Percentiles rank a stretch among this genome's conserved stretches.
Evolutionary conservation across 257 asterid species (phyloP).

Genomic region (Dorcoceras hygrometricum): DNA sequence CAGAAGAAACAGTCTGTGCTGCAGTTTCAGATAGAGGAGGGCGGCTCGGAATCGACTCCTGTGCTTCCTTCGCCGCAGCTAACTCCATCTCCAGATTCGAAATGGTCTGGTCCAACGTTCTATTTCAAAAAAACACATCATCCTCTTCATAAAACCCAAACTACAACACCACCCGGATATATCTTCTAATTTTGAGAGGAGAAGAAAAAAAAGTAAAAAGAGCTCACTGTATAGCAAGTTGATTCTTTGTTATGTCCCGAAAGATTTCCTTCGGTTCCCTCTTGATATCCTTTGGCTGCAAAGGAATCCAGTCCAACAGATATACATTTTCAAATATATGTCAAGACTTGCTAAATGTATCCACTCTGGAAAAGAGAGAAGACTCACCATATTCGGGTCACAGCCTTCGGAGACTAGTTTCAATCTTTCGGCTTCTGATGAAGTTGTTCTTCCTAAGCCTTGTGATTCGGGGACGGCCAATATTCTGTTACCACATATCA

Average conservation of each 20-base stretch:
- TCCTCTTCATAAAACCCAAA: slow-evolving; percentile 2
- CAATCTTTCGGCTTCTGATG: slow-evolving; percentile 60
- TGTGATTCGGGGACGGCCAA: slow-evolving; percentile 61
- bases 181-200: too few species aligned
- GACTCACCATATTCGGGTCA: slow-evolving; percentile 66
- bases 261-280: slow-evolving; percentile 45
- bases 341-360: not conserved
- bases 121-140: slow-evolving; percentile 21
- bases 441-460: slow-evolving; percentile 58
- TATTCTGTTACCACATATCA: slow-evolving; percentile 41
- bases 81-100: slow-evolving; percentile 78
- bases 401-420: slow-evolving; percentile 78
- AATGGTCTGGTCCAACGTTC: slow-evolving; percentile 76
- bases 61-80: slow-evolving; percentile 80
- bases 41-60: slow-evolving; percentile 62
- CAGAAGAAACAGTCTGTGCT: slow-evolving; percentile 31
- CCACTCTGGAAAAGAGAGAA: slow-evolving; percentile 2
- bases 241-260: slow-evolving; percentile 57
- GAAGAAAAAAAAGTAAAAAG: too few species aligned
- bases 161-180: not conserved
- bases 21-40: slow-evolving; percentile 61
- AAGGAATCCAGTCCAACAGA: slow-evolving; percentile 19
- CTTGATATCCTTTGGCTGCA: slow-evolving; percentile 52
- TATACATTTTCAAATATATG: not conserved
- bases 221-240: slow-evolving; percentile 58